phyloP scores from a whole-genome alignment of 805 yeast species.

The Wickerhamomyces ciferrii region DNA sequence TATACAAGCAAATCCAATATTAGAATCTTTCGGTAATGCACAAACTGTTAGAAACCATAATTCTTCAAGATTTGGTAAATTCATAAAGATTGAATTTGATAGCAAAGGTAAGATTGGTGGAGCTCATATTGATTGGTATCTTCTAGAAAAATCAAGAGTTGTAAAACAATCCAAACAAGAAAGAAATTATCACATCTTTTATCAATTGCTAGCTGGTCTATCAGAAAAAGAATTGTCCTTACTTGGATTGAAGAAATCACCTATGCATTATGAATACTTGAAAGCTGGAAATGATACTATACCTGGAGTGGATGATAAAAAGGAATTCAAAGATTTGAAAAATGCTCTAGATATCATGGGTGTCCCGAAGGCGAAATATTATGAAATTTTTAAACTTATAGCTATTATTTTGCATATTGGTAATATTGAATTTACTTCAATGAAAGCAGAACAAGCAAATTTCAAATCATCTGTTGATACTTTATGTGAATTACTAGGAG shows the following conservation, averaged over 20 bases:
- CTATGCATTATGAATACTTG: conserved; percentile 48
- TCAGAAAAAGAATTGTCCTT: conserved; percentile 41
- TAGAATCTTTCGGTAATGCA: conserved; percentile 96
- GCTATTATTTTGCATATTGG: conserved; percentile 84
- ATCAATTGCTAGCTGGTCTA: conserved; percentile 75
- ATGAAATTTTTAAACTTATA: conserved; percentile 56
- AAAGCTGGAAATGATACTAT: conserved; percentile 48
- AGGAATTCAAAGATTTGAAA: conserved; percentile 57
- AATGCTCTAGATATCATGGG: conserved; percentile 74
- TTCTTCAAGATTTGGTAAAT: conserved; percentile 95
- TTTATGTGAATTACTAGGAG: conserved; percentile 62
- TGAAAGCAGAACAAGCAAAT: conserved; percentile 73
- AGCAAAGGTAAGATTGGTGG: conserved; percentile 65
- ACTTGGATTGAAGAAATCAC: conserved; percentile 37
- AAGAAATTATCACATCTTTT: conserved; percentile 91
- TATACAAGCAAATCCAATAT: conserved; percentile 88
- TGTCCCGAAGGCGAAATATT: conserved; percentile 47
- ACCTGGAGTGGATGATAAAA: conserved; percentile 72
- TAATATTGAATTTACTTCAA: conserved; percentile 66
- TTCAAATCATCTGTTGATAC: conserved; percentile 45
- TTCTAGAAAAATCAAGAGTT: conserved; percentile 90
- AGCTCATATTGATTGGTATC: conserved; percentile 92
- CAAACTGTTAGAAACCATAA: conserved; percentile 92
- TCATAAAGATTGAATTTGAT: conserved; percentile 79
- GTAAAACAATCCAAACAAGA: conserved; percentile 69